Percentiles rank a stretch among this genome's conserved stretches.
Conservation (phyloP, 2,329 filamentous ascomycete species). For the Hymenoscyphus fraxineus region DNA sequence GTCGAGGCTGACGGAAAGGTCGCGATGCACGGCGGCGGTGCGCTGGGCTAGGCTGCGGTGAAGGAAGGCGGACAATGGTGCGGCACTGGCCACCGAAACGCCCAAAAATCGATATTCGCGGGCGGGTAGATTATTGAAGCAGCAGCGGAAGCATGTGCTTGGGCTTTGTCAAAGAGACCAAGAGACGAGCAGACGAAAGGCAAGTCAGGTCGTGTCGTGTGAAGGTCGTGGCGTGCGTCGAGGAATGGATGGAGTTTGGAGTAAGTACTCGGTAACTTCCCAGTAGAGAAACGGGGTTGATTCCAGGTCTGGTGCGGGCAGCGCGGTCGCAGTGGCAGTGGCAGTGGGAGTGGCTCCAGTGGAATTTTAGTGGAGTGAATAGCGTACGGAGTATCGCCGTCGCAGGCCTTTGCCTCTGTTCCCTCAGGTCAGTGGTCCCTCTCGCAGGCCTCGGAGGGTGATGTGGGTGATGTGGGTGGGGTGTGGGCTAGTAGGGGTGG, state of each 20-base stretch:
- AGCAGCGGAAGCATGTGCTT: neutral
- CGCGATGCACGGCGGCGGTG: constrained; percentile 1
- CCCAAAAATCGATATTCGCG: neutral
- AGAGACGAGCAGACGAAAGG: neutral
- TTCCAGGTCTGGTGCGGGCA: neutral
- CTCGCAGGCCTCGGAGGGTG: neutral
- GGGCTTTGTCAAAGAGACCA: neutral
- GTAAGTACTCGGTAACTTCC: constrained; percentile 2
- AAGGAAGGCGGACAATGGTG: neutral
- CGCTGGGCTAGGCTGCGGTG: neutral
- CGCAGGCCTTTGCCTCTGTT: neutral
- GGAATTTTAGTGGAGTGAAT: neutral
- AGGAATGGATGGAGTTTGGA: constrained; percentile 4
- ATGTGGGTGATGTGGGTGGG: neutral
- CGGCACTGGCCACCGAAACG: neutral
- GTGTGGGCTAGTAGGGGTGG: too few species aligned
- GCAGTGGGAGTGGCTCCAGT: neutral
- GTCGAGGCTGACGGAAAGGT: constrained; percentile 1
- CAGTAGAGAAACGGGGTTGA: neutral
- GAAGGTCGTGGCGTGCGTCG: neutral
- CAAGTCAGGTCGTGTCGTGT: neutral
- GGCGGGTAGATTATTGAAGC: neutral
- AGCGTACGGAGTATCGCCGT: neutral
- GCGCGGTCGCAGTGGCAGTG: neutral
- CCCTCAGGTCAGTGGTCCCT: neutral